Conservation (phyloP, 2,329 filamentous ascomycete species). For the Talaromyces verruculosus region DNA sequence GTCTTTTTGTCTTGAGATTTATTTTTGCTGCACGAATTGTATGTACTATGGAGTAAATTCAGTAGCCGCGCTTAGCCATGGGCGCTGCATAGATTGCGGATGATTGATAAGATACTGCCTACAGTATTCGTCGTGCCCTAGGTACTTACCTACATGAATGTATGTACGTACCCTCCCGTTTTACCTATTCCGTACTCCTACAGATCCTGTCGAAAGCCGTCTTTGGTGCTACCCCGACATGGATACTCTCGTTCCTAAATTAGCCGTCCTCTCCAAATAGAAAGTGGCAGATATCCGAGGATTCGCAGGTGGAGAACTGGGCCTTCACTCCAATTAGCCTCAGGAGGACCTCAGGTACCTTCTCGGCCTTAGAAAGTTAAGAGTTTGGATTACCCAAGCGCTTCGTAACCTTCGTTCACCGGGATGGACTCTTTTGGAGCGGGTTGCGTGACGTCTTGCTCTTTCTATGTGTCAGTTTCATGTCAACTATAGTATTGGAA, state of each 20-base stretch:
- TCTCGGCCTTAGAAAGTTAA: neutral
- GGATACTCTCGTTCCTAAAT: constrained; percentile 3
- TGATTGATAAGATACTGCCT: neutral
- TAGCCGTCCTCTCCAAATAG: neutral
- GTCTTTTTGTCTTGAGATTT: neutral
- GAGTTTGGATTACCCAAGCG: neutral
- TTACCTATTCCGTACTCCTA: neutral
- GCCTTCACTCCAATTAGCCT: neutral
- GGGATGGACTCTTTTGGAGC: neutral
- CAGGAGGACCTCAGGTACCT: neutral
- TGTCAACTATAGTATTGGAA: neutral
- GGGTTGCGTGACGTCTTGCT: constrained; percentile 7
- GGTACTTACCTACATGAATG: neutral
- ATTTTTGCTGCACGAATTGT: neutral
- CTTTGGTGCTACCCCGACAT: neutral
- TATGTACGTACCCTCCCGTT: neutral
- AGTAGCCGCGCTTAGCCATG: constrained; percentile 4
- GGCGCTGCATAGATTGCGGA: neutral
- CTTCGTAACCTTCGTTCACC: constrained; percentile 1
- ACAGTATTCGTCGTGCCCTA: neutral
- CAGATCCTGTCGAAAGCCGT: neutral
- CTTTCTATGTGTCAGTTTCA: neutral
- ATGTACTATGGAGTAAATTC: neutral
- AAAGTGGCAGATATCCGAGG: neutral
- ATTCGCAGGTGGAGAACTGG: constrained; percentile 6